A percentile compares a stretch with the other conserved stretches of the same genome.
Evolutionary conservation across 495 filamentous ascomycete genomes (phyloP).

Genomic region (Aspergillus nidulans): DNA sequence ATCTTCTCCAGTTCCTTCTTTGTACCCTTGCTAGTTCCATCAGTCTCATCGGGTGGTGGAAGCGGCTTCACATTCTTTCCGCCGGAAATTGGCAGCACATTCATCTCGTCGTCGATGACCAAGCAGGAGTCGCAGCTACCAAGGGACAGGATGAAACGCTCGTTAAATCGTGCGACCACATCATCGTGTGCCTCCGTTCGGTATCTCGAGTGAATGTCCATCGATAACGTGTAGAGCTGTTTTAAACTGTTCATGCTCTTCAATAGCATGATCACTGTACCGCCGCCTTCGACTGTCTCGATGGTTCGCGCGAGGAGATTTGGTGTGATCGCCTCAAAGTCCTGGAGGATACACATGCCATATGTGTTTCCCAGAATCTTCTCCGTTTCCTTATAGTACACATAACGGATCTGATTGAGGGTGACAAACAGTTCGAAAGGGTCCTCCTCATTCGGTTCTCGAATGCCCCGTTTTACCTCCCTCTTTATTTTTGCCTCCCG

Average conservation of each 20-base stretch:
- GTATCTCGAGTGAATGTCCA: slow-evolving; percentile 97
- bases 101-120: slow-evolving; percentile 96
- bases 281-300: slow-evolving; percentile 96
- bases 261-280: slow-evolving; percentile 80
- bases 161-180: slow-evolving; percentile 94
- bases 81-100: slow-evolving; percentile 95
- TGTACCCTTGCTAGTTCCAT: slow-evolving; percentile 60
- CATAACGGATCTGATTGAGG: slow-evolving; percentile 94
- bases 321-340: slow-evolving; percentile 96
- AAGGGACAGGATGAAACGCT: slow-evolving; percentile 92
- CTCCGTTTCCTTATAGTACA: slow-evolving; percentile 99
- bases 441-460: slow-evolving; percentile 93
- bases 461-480: slow-evolving; percentile 91
- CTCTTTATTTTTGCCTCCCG: slow-evolving; percentile 96
- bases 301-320: slow-evolving; percentile 93
- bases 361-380: slow-evolving; percentile 98
- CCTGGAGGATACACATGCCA: slow-evolving; percentile 97
- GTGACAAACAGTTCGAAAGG: slow-evolving; percentile 98
- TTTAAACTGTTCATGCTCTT: slow-evolving; percentile 98
- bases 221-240: slow-evolving; percentile 93
- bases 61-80: slow-evolving; percentile 86
- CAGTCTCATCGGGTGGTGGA: slow-evolving; percentile 62
- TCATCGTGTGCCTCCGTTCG: slow-evolving; percentile 95
- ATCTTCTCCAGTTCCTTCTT: slow-evolving; percentile 77
- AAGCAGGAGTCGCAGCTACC: slow-evolving; percentile 92